Evolutionary conservation across 495 filamentous ascomycete species (phyloP).

Genomic region (Tuber borchii): DNA sequence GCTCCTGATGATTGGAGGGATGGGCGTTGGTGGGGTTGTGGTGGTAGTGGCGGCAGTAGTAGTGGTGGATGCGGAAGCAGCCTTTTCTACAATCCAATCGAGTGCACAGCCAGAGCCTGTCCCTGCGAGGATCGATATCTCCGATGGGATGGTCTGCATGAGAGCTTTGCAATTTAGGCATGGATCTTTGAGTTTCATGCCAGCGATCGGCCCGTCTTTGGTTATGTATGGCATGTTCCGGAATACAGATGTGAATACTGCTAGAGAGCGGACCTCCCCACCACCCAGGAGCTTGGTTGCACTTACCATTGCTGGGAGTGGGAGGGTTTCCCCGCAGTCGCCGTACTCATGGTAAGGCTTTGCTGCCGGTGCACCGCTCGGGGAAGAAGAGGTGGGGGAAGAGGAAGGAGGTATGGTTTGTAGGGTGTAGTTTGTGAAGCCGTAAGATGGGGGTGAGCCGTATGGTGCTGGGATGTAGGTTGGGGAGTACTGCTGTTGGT

Average conservation of each 20-base stretch:
- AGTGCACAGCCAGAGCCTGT: not conserved
- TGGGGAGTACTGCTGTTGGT: not conserved
- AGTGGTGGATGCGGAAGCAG: not conserved
- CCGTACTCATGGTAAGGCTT: slow-evolving; percentile 10
- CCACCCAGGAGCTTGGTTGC: not conserved
- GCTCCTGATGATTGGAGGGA: not conserved
- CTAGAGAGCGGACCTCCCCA: slow-evolving; percentile 7
- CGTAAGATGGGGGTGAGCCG: not conserved
- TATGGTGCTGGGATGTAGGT: not conserved
- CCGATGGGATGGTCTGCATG: slow-evolving; percentile 6
- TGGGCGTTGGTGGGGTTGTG: not conserved
- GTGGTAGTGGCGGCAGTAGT: not conserved
- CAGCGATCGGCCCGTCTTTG: slow-evolving; percentile 4
- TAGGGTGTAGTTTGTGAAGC: not conserved
- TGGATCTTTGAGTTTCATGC: slow-evolving; percentile 9
- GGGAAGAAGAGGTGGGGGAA: not conserved
- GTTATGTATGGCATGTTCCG: not conserved
- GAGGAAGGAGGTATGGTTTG: not conserved
- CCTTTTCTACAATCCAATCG: slow-evolving; percentile 1
- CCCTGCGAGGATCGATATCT: slow-evolving; percentile 1
- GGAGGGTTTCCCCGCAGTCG: slow-evolving; percentile 16
- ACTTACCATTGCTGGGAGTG: slow-evolving; percentile 14
- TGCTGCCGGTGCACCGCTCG: not conserved
- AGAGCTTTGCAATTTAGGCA: slow-evolving; percentile 19
- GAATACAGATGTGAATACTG: slow-evolving; percentile 5